phyloP scores from a whole-genome alignment of 768 basidiomycete species.

The Phlebiopsis flavidoalba region DNA sequence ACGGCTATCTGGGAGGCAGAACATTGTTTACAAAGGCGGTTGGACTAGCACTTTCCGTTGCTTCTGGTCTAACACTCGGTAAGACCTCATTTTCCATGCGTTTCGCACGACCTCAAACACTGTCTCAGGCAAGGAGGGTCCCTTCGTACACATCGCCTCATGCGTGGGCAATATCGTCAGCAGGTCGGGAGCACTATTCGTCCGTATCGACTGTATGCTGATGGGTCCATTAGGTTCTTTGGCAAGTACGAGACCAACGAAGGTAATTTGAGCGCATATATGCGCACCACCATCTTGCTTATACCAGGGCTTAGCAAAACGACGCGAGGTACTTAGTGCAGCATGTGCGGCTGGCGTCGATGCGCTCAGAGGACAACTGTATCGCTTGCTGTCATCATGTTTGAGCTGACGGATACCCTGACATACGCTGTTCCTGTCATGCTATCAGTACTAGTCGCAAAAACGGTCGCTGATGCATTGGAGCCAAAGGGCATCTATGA shows the following conservation, averaged over 20 bases:
- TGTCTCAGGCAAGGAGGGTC: constrained; percentile 57
- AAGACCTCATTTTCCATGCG: constrained; percentile 6
- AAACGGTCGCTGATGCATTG: constrained; percentile 83
- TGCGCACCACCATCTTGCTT: no score
- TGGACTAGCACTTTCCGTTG: constrained; percentile 86
- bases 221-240: constrained; percentile 36
- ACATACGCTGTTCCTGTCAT: constrained; percentile 91
- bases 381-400: constrained; percentile 93
- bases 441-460: constrained; percentile 83
- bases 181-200: constrained; percentile 27
- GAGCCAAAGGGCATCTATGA: constrained; percentile 97
- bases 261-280: constrained; percentile 35
- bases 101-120: background rate
- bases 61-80: constrained; percentile 86
- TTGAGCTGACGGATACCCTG: constrained; percentile 84
- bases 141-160: constrained; percentile 89
- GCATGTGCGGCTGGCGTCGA: constrained; percentile 95
- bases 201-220: background rate
- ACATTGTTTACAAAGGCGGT: constrained; percentile 87
- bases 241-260: constrained; percentile 94
- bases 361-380: constrained; percentile 71
- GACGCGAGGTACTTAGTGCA: constrained; percentile 91
- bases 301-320: constrained; percentile 53
- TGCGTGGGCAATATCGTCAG: constrained; percentile 93
- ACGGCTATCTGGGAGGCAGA: constrained; percentile 91